A percentile compares a stretch with the other conserved stretches of the same genome.
Conservation (phyloP, 768 basidiomycete species). For the Panellus pusillus region DNA sequence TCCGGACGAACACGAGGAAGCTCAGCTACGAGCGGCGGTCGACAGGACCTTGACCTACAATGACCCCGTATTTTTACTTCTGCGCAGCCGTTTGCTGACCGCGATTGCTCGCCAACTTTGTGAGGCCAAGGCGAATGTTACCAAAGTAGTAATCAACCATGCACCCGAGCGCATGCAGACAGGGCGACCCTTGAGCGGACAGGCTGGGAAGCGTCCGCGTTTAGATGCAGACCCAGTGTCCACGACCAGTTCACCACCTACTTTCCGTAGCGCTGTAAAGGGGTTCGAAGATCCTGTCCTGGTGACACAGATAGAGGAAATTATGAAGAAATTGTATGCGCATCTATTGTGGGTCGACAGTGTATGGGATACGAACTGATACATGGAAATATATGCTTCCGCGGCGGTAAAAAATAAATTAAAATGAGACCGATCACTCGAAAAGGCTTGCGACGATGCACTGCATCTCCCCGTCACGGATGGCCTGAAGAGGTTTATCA, state of each 20-base stretch:
- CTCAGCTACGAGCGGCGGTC: conserved; percentile 56
- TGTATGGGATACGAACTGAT: conserved; percentile 43
- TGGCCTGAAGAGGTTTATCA: conserved; percentile 37
- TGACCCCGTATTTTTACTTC: conserved; percentile 67
- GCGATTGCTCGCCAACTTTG: conserved; percentile 35
- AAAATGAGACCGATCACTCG: conserved; percentile 20
- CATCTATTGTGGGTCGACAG: conserved; percentile 54
- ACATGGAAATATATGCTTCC: not conserved
- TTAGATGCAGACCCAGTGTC: not conserved
- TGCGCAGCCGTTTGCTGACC: conserved; percentile 57
- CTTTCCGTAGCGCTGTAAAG: conserved; percentile 37
- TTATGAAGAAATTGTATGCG: conserved; percentile 37
- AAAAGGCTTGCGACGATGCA: conserved; percentile 58
- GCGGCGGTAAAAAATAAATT: conserved; percentile 1
- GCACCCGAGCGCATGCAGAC: conserved; percentile 32
- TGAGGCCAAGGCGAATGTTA: conserved; percentile 23
- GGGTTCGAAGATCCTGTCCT: conserved; percentile 71
- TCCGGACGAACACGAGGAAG: conserved; percentile 39
- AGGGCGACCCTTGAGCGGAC: conserved; percentile 23
- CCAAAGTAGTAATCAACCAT: conserved; percentile 1
- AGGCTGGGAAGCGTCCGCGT: conserved; percentile 12
- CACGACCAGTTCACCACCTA: not conserved
- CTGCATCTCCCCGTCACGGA: conserved; percentile 70
- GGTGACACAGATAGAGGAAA: conserved; percentile 40
- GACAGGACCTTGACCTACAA: conserved; percentile 58